Percentiles rank a stretch among this genome's conserved stretches.
Evolutionary conservation across 805 yeast genomes (phyloP).

Genomic region (Hemisphaericaspora nanyangensis): DNA sequence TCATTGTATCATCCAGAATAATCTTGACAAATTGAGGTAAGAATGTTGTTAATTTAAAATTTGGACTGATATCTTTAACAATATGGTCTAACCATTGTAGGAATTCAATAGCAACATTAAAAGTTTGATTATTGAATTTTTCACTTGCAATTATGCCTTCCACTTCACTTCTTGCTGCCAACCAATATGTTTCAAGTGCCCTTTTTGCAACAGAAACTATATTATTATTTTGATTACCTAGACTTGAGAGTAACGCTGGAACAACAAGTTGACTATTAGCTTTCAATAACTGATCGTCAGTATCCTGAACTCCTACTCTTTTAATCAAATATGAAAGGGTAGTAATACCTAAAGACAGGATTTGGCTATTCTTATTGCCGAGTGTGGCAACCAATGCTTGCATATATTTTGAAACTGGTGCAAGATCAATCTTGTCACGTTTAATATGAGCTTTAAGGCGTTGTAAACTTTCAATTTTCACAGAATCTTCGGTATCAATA

Average conservation of each 20-base stretch:
- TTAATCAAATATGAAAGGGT: constrained; percentile 55
- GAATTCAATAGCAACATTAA: constrained; percentile 38
- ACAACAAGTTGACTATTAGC: constrained; percentile 42
- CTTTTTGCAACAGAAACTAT: constrained; percentile 30
- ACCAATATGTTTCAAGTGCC: constrained; percentile 54
- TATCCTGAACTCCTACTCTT: constrained; percentile 56
- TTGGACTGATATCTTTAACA: constrained; percentile 28
- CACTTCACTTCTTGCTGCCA: constrained; percentile 46
- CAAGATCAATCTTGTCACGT: constrained; percentile 49
- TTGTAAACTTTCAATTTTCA: constrained; percentile 17
- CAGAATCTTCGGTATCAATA: background rate
- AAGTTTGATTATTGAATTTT: constrained; percentile 40
- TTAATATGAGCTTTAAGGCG: constrained; percentile 53
- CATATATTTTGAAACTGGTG: constrained; percentile 46
- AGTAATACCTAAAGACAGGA: constrained; percentile 44
- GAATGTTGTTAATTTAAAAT: constrained; percentile 26
- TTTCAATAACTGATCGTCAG: constrained; percentile 33
- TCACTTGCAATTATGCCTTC: constrained; percentile 41
- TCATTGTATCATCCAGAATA: constrained; percentile 9
- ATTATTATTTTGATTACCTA: constrained; percentile 42
- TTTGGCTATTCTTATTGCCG: constrained; percentile 33
- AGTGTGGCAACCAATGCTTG: constrained; percentile 47
- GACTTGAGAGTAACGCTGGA: constrained; percentile 47
- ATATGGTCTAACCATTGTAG: constrained; percentile 44
- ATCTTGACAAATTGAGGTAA: constrained; percentile 20